These are phyloP conservation scores for Leavenworthia alabamica DNA, from an alignment of 345 rosid genomes.

Conservation along the genomic window DNA sequence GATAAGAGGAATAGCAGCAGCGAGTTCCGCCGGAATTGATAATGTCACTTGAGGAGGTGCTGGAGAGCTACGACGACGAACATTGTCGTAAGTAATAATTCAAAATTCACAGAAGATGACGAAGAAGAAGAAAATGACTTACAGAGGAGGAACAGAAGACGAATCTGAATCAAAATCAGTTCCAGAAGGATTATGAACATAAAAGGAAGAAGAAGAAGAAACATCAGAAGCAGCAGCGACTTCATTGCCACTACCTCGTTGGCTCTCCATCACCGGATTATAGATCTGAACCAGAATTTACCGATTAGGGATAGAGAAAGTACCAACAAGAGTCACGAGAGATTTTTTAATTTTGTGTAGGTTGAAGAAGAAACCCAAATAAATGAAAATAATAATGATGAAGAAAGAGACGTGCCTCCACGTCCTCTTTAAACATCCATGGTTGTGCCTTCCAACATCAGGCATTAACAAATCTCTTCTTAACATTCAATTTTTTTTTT, in stretches of 20 bases:
- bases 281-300: slow-evolving; percentile 34
- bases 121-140: slow-evolving; percentile 2
- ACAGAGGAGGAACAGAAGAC: slow-evolving; percentile 32
- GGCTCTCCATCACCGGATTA: slow-evolving; percentile 22
- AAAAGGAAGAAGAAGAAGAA: slow-evolving; percentile 27
- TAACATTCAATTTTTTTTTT: too few relatives aligned
- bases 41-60: slow-evolving; percentile 39
- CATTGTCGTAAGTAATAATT: too few relatives aligned
- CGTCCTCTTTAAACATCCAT: slow-evolving; percentile 5
- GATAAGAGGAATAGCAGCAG: slow-evolving; percentile 86
- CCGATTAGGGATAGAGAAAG: neutral
- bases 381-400: slow-evolving; percentile 8
- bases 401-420: slow-evolving; percentile 24
- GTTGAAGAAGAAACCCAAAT: slow-evolving; percentile 2
- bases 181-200: slow-evolving; percentile 30
- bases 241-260: slow-evolving; percentile 34
- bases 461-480: neutral
- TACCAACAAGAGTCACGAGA: slow-evolving; percentile 12
- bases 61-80: slow-evolving; percentile 18
- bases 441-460: slow-evolving; percentile 33
- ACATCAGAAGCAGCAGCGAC: slow-evolving; percentile 12
- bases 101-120: slow-evolving; percentile 6
- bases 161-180: slow-evolving; percentile 30
- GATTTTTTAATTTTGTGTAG: neutral
- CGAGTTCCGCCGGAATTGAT: slow-evolving; percentile 81